Evolutionary conservation across 2,329 filamentous ascomycete genomes (phyloP).

Genomic region (Talaromyces albobiverticillius): DNA sequence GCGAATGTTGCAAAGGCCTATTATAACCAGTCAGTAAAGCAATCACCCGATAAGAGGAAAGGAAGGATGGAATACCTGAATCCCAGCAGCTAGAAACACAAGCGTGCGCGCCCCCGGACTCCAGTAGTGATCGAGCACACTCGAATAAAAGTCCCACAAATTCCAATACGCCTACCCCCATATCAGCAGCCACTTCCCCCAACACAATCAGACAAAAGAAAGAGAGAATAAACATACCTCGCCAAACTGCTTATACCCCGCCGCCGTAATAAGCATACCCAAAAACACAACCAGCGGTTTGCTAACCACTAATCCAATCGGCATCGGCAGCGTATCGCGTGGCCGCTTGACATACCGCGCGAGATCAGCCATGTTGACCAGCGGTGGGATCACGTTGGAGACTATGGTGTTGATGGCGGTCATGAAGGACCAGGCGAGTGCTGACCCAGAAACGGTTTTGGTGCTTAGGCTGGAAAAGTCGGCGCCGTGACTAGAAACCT

Average conservation of each 20-base stretch:
- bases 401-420: conserved; percentile 11
- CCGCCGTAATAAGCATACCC: conserved; percentile 10
- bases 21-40: background rate
- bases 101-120: conserved; percentile 5
- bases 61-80: no score
- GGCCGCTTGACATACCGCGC: conserved; percentile 9
- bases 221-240: background rate
- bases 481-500: conserved; percentile 11
- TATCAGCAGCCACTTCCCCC: no score
- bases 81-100: conserved; percentile 8
- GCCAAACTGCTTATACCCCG: conserved; percentile 12
- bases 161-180: conserved; percentile 12
- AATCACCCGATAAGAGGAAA: no score
- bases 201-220: no score
- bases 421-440: conserved; percentile 12
- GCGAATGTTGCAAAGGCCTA: conserved; percentile 12
- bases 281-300: conserved; percentile 10
- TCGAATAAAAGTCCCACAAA: conserved; percentile 10
- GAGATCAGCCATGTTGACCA: conserved; percentile 9
- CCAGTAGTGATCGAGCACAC: conserved; percentile 11
- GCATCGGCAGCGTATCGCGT: conserved; percentile 9
- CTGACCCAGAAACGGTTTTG: background rate
- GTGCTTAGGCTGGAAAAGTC: conserved; percentile 9
- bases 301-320: conserved; percentile 8
- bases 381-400: conserved; percentile 1